These are phyloP conservation scores for Pseudohyphozyma bogoriensis DNA, from an alignment of 768 basidiomycete genomes.

Conservation along the genomic window DNA sequence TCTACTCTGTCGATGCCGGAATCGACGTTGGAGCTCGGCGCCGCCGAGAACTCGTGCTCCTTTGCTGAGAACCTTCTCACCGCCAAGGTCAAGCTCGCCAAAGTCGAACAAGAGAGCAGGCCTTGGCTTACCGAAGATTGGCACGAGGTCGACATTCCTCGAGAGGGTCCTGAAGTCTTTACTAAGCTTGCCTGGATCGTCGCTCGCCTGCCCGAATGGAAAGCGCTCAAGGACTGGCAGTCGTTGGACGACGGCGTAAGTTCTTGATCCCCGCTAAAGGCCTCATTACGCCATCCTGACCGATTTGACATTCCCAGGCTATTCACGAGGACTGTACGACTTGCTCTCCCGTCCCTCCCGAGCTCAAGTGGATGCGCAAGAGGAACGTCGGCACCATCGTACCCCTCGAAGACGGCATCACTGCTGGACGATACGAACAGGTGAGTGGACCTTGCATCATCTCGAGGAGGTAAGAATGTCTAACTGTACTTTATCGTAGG, in stretches of 20 bases:
- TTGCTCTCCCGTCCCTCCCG: constrained; percentile 70
- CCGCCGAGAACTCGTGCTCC: constrained; percentile 55
- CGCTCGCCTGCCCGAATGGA: constrained; percentile 67
- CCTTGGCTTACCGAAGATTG: constrained; percentile 66
- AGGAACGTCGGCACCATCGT: constrained; percentile 48
- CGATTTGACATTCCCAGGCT: neutral
- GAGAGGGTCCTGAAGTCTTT: constrained; percentile 67
- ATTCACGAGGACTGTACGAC: constrained; percentile 1
- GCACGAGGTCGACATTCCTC: constrained; percentile 73
- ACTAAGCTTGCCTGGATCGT: constrained; percentile 74
- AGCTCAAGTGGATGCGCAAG: constrained; percentile 53
- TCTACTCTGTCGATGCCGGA: constrained; percentile 60
- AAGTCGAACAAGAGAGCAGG: constrained; percentile 39
- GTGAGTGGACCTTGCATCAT: constrained; percentile 16
- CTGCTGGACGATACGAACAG: constrained; percentile 83
- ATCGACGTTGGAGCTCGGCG: constrained; percentile 46
- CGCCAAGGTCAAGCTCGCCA: constrained; percentile 59
- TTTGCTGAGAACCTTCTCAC: constrained; percentile 68
- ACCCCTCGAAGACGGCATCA: constrained; percentile 69
- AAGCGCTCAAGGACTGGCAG: constrained; percentile 65
- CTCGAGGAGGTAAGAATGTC: neutral
- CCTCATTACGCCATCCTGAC: neutral
- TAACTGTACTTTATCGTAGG: constrained; percentile 24
- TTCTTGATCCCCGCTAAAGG: neutral
- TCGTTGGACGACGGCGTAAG: constrained; percentile 40